Evolutionary conservation across 2,329 filamentous ascomycete genomes (phyloP).

Genomic region (Colletotrichum sp.): DNA sequence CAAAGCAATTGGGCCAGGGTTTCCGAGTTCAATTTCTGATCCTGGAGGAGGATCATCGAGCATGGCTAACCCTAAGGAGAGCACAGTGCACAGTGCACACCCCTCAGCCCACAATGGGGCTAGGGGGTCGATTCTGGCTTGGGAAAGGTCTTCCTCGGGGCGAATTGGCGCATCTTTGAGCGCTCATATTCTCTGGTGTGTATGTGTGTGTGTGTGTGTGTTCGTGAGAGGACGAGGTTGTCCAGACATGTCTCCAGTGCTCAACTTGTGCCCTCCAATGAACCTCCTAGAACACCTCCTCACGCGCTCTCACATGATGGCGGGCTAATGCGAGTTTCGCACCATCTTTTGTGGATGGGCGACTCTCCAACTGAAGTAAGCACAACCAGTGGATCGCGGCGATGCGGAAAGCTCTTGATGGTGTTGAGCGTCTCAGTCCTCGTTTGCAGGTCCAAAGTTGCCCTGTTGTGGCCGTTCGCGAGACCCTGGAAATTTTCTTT

Average conservation of each 20-base stretch:
- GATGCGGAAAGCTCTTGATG: background rate
- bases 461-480: background rate
- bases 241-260: slow-evolving; percentile 4
- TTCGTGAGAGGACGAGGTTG: background rate
- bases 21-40: slow-evolving; percentile 18
- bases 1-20: slow-evolving; percentile 15
- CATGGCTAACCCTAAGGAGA: background rate
- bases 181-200: background rate
- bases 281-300: background rate
- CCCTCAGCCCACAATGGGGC: background rate
- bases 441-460: background rate
- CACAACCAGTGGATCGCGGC: background rate
- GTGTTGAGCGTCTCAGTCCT: background rate
- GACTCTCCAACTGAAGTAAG: slow-evolving; percentile 8
- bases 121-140: background rate
- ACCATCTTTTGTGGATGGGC: slow-evolving; percentile 8
- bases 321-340: slow-evolving; percentile 19
- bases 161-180: background rate
- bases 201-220: background rate
- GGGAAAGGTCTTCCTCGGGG: background rate
- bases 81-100: slow-evolving; percentile 11
- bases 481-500: background rate
- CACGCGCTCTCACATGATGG: slow-evolving; percentile 22
- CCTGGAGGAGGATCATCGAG: slow-evolving; percentile 18
- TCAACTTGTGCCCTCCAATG: background rate